Percentiles rank a stretch among this genome's conserved stretches.
phyloP scores from a whole-genome alignment of 352 stramenopile genomes.

The Globisporangium spinosum region DNA sequence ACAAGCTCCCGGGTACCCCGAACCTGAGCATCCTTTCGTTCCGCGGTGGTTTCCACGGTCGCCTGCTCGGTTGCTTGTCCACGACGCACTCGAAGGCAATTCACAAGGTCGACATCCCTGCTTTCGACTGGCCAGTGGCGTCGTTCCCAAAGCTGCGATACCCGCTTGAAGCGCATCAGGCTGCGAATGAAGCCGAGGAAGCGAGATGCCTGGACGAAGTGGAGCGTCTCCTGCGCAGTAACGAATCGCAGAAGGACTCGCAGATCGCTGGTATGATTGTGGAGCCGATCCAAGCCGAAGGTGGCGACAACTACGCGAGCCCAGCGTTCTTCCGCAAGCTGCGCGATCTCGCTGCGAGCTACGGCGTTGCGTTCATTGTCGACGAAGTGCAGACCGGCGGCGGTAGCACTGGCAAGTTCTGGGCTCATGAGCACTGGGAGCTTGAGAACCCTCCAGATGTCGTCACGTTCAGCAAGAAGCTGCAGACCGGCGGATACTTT shows the following conservation, averaged over 20 bases:
- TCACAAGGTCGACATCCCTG: constrained; percentile 84
- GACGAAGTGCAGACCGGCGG: constrained; percentile 84
- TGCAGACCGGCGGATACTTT: constrained; percentile 83
- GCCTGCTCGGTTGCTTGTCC: constrained; percentile 72
- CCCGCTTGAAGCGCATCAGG: constrained; percentile 55
- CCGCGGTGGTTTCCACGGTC: constrained; percentile 76
- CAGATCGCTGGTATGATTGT: constrained; percentile 76
- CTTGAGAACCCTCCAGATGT: constrained; percentile 73
- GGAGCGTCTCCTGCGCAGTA: constrained; percentile 45
- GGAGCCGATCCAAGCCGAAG: constrained; percentile 80
- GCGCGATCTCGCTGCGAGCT: constrained; percentile 45
- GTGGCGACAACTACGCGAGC: constrained; percentile 77
- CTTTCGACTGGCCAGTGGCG: constrained; percentile 80
- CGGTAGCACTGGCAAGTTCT: constrained; percentile 82
- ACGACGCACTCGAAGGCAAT: constrained; percentile 85
- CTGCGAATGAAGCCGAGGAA: constrained; percentile 67
- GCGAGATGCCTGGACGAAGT: constrained; percentile 62
- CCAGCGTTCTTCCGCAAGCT: constrained; percentile 62
- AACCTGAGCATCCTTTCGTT: constrained; percentile 84
- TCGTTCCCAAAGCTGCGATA: constrained; percentile 70
- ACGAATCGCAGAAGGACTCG: constrained; percentile 27
- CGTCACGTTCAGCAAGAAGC: constrained; percentile 86
- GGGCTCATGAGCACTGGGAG: constrained; percentile 80
- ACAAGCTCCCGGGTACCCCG: constrained; percentile 63
- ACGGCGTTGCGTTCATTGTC: constrained; percentile 79